phyloP scores from a whole-genome alignment of 2,329 filamentous ascomycete species.

The Ceratocystis huliohia region DNA sequence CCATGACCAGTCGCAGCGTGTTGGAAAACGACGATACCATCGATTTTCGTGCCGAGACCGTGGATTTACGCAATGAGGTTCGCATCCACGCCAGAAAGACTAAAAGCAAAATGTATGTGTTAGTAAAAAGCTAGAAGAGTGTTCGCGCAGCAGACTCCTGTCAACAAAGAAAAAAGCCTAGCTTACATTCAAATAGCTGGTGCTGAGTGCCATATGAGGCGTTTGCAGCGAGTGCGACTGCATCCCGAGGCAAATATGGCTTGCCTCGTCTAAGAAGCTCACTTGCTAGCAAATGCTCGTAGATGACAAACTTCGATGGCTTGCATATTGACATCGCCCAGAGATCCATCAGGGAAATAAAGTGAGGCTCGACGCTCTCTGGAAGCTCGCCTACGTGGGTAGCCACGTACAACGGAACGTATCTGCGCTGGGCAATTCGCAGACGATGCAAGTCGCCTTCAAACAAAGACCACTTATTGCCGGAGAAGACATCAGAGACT shows the following conservation, averaged over 20 bases:
- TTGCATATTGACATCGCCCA: constrained; percentile 42
- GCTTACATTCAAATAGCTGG: constrained; percentile 37
- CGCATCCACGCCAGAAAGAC: constrained; percentile 39
- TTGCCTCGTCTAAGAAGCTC: constrained; percentile 33
- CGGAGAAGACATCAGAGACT: constrained; percentile 35
- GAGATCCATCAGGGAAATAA: constrained; percentile 36
- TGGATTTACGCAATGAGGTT: constrained; percentile 32
- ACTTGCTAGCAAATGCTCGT: constrained; percentile 39
- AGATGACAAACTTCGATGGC: constrained; percentile 34
- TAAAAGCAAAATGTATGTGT: constrained; percentile 20
- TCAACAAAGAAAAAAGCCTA: neutral
- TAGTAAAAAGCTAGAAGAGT: too few relatives aligned
- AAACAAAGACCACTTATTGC: constrained; percentile 38
- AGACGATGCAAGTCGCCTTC: constrained; percentile 31
- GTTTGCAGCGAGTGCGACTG: constrained; percentile 27
- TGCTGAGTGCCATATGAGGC: constrained; percentile 39
- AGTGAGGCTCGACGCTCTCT: constrained; percentile 36
- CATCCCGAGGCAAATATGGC: constrained; percentile 33
- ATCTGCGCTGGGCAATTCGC: constrained; percentile 32
- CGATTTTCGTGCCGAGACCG: constrained; percentile 28
- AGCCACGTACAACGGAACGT: constrained; percentile 40
- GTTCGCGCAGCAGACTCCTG: neutral
- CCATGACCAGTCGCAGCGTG: constrained; percentile 38
- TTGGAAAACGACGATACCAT: constrained; percentile 33
- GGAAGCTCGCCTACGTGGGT: constrained; percentile 37